These are phyloP conservation scores for Pilasporangium apinafurcum DNA, from an alignment of 352 stramenopile species.

Conservation along the genomic window DNA sequence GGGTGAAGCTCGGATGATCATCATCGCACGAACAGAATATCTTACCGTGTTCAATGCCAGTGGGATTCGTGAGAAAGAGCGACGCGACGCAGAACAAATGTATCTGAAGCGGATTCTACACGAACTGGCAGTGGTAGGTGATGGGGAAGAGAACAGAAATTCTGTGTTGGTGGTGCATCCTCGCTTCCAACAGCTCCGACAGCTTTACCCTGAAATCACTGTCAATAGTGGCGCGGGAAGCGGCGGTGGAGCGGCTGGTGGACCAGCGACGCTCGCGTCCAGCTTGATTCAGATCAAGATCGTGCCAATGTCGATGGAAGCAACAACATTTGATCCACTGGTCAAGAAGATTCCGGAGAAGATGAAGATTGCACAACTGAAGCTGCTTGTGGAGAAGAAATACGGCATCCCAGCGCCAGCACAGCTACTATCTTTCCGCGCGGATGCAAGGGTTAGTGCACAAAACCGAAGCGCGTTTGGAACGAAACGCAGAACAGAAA, in stretches of 20 bases:
- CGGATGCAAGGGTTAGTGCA: constrained; percentile 45
- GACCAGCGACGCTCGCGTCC: constrained; percentile 30
- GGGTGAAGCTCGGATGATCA: constrained; percentile 58
- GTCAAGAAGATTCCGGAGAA: constrained; percentile 64
- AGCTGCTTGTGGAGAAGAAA: constrained; percentile 66
- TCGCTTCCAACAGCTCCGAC: constrained; percentile 28
- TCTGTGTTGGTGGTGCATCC: constrained; percentile 39
- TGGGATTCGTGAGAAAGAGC: constrained; percentile 49
- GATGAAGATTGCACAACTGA: constrained; percentile 74
- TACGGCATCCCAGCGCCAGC: constrained; percentile 44
- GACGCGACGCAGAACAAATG: constrained; percentile 67
- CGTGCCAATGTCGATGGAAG: constrained; percentile 68
- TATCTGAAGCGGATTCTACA: constrained; percentile 80
- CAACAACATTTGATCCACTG: constrained; percentile 55
- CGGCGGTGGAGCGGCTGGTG: not conserved
- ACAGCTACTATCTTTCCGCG: constrained; percentile 56
- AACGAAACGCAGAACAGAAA: too few relatives aligned
- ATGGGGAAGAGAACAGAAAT: constrained; percentile 13
- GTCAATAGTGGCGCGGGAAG: constrained; percentile 13
- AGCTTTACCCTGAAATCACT: constrained; percentile 47
- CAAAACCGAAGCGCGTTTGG: not conserved
- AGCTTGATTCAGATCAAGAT: constrained; percentile 66
- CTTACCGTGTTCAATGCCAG: constrained; percentile 66
- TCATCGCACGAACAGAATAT: constrained; percentile 49
- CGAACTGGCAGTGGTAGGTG: constrained; percentile 39